These are phyloP conservation scores for Phanerochaete carnosa DNA, from an alignment of 768 basidiomycete genomes.

Conservation along the genomic window DNA sequence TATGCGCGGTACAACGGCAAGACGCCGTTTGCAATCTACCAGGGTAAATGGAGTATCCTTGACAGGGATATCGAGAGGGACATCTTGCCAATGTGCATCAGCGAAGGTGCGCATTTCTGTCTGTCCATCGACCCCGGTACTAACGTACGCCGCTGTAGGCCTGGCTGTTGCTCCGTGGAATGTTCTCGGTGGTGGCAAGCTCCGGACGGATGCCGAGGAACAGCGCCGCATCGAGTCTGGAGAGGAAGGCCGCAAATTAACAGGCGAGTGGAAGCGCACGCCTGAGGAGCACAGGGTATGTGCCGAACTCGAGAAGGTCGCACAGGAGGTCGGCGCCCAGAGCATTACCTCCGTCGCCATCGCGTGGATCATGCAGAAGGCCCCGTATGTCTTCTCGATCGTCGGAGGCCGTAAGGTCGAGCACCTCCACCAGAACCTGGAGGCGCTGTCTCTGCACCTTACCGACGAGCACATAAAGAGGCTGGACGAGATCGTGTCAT, in stretches of 20 bases:
- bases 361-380: conserved; percentile 49
- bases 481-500: conserved; percentile 37
- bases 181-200: conserved; percentile 34
- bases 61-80: conserved; percentile 38
- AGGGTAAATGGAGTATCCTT: conserved; percentile 27
- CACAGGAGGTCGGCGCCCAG: conserved; percentile 38
- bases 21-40: conserved; percentile 40
- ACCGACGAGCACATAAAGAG: conserved; percentile 39
- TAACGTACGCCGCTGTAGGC: conserved; percentile 12
- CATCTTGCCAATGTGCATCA: conserved; percentile 27
- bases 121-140: background rate
- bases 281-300: conserved; percentile 39
- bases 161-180: conserved; percentile 39
- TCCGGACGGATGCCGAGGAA: conserved; percentile 34
- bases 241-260: conserved; percentile 25
- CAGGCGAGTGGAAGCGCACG: conserved; percentile 39
- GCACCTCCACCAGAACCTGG: conserved; percentile 43
- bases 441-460: conserved; percentile 43
- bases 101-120: conserved; percentile 5
- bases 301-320: conserved; percentile 43
- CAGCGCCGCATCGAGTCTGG: conserved; percentile 19
- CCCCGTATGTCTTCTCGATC: conserved; percentile 46
- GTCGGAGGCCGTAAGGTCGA: conserved; percentile 48
- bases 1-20: conserved; percentile 33
- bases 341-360: conserved; percentile 37